Conservation (phyloP, 306 rosid species). For the Quercus aquifolioides region DNA sequence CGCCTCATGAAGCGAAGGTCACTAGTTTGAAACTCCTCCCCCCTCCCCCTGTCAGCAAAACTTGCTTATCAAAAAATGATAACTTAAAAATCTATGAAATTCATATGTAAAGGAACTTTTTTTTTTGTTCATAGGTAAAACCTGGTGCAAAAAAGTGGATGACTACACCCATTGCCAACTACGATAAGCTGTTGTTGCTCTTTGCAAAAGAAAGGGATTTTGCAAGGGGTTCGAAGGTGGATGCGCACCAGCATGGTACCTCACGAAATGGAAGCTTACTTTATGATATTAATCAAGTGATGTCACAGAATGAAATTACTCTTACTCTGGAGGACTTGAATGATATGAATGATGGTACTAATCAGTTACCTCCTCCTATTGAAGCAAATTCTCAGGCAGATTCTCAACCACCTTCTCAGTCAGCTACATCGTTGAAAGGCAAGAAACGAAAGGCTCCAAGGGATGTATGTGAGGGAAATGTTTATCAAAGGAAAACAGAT, state of each 20-base stretch:
- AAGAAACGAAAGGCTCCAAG: slow-evolving; percentile 8
- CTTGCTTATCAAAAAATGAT: too few relatives aligned
- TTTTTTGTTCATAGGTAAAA: slow-evolving; percentile 3
- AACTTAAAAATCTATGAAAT: too few relatives aligned
- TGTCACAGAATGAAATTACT: slow-evolving; percentile 8
- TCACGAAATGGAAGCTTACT: background rate
- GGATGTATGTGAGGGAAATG: background rate
- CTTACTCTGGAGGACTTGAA: slow-evolving; percentile 21
- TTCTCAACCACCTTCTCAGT: slow-evolving; percentile 15
- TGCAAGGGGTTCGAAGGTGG: background rate
- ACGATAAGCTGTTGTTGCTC: slow-evolving; percentile 18
- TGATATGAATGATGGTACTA: slow-evolving; percentile 11
- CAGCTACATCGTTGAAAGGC: slow-evolving; percentile 12
- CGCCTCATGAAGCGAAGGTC: too few relatives aligned
- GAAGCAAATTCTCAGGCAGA: slow-evolving; percentile 21
- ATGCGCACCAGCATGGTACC: background rate
- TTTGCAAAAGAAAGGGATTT: slow-evolving; percentile 14
- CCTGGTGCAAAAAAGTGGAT: slow-evolving; percentile 31
- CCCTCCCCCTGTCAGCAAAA: too few relatives aligned
- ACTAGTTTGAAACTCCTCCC: too few relatives aligned
- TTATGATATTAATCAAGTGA: slow-evolving; percentile 2
- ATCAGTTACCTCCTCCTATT: background rate
- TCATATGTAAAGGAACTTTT: background rate
- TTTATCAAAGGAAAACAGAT: background rate
- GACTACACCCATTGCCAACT: slow-evolving; percentile 25